Conservation (phyloP, 208 protist genomes). For the Trypanosoma avium region DNA sequence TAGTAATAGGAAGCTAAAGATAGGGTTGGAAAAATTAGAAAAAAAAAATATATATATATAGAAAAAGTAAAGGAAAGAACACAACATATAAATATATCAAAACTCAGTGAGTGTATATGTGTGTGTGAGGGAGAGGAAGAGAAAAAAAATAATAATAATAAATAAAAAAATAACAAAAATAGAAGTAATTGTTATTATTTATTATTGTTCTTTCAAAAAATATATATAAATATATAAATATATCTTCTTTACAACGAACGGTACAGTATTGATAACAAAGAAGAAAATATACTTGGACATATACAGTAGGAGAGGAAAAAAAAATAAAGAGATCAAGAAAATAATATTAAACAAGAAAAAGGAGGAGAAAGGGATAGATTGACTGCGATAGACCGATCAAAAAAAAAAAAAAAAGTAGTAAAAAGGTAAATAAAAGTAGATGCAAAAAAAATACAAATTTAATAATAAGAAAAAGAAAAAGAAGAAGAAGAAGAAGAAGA, state of each 20-base stretch:
- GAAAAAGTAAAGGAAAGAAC: background rate
- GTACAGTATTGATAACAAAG: background rate
- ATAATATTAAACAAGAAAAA: conserved; percentile 1
- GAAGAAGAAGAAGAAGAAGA: conserved; percentile 14
- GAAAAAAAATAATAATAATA: too few relatives aligned
- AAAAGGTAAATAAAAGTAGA: conserved; percentile 8
- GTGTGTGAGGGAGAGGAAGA: too few relatives aligned
- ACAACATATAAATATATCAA: background rate
- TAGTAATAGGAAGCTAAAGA: background rate
- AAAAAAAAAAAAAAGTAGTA: conserved; percentile 8
- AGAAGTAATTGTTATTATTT: too few relatives aligned
- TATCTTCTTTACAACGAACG: background rate
- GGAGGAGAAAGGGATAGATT: conserved; percentile 3
- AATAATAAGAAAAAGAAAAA: conserved; percentile 11
- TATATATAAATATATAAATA: background rate
- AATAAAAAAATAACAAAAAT: too few relatives aligned
- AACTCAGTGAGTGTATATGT: background rate
- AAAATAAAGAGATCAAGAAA: background rate
- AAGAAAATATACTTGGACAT: conserved; percentile 5
- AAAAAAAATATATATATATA: background rate
- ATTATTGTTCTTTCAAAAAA: background rate
- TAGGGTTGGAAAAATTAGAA: background rate
- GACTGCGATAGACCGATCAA: too few relatives aligned
- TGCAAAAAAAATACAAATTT: conserved; percentile 13
- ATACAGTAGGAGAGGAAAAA: background rate